phyloP scores from a whole-genome alignment of 345 rosid species.

The Raphanus sativus region DNA sequence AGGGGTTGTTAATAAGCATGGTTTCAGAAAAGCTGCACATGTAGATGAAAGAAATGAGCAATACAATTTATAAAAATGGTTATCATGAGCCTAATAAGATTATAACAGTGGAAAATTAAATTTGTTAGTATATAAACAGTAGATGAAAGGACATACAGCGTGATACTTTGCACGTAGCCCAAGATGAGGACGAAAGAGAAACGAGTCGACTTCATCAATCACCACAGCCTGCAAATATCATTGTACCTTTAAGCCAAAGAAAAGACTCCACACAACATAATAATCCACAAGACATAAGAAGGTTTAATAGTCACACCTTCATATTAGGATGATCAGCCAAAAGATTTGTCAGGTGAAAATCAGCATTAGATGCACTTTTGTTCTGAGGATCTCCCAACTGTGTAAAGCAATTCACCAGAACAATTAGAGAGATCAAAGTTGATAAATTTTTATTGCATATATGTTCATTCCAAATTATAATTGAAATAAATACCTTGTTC shows the following conservation, averaged over 20 bases:
- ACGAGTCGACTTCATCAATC: conserved; percentile 86
- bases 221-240: conserved; percentile 69
- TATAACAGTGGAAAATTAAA: not conserved
- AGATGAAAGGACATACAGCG: conserved; percentile 57
- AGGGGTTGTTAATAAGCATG: not conserved
- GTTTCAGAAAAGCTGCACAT: not conserved
- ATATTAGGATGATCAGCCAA: conserved; percentile 94
- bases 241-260: conserved; percentile 5
- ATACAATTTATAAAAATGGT: too few species aligned
- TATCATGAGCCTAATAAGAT: not conserved
- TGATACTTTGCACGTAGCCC: conserved; percentile 83
- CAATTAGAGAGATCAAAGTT: conserved; percentile 3
- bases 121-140: not conserved
- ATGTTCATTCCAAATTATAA: not conserved
- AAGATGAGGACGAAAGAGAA: conserved; percentile 90
- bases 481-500: conserved; percentile 68
- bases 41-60: too few species aligned
- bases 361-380: conserved; percentile 95
- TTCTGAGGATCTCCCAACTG: conserved; percentile 99
- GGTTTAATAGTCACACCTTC: conserved; percentile 58
- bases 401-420: conserved; percentile 28
- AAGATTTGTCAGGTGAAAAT: conserved; percentile 82
- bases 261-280: conserved; percentile 8
- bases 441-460: not conserved
- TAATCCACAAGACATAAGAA: not conserved